Evolutionary conservation across 306 rosid species (phyloP).

Genomic region (Adenanthera pavonina): DNA sequence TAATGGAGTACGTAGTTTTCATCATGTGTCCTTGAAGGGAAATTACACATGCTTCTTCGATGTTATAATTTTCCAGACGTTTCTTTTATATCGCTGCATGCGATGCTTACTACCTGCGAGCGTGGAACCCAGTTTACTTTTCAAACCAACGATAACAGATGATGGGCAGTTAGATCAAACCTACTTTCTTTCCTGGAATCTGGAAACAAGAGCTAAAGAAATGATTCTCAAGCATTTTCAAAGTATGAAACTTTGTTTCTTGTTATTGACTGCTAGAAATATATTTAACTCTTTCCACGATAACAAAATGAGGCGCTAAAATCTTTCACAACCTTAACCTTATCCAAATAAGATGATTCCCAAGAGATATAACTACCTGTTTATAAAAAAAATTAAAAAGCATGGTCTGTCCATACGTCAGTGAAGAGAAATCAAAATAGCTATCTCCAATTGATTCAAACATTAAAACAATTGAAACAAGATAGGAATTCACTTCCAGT

Average conservation of each 20-base stretch:
- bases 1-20: no score
- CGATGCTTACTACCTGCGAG: no score
- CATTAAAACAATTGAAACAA: conserved; percentile 27
- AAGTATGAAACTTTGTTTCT: not conserved
- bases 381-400: not conserved
- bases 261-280: not conserved
- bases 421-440: not conserved
- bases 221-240: no score
- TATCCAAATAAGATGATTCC: not conserved
- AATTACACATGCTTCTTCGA: not conserved
- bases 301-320: not conserved
- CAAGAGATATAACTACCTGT: not conserved
- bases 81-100: no score
- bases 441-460: not conserved
- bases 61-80: not conserved
- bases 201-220: not conserved
- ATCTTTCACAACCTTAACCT: not conserved
- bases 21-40: no score
- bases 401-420: not conserved
- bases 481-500: conserved; percentile 38
- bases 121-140: no score
- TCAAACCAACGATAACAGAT: no score
- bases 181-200: not conserved
- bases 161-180: no score
- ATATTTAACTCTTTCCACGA: not conserved